phyloP scores from a whole-genome alignment of 305 asterid species.

The Petunia hybrid region DNA sequence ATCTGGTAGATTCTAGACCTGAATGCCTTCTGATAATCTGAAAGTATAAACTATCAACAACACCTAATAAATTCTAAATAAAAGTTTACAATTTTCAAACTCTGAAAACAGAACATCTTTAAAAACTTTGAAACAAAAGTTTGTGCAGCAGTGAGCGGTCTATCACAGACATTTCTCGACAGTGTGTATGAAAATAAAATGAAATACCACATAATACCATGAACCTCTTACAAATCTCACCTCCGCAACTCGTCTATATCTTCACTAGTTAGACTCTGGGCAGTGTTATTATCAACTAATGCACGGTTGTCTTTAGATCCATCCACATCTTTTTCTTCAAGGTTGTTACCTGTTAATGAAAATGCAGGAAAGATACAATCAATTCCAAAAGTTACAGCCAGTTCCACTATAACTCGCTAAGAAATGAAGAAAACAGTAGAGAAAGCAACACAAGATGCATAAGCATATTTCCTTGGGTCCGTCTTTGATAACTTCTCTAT shows the following conservation, averaged over 20 bases:
- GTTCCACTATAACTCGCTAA: neutral
- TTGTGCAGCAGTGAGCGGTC: neutral
- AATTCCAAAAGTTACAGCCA: conserved; percentile 4
- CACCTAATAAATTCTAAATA: neutral
- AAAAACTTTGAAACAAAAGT: neutral
- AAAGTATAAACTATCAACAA: neutral
- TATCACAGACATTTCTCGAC: neutral
- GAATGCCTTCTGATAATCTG: neutral
- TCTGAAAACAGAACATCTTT: neutral
- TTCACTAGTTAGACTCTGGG: conserved; percentile 85
- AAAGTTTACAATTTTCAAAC: neutral
- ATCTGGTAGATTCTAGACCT: neutral
- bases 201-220: neutral
- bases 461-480: conserved; percentile 8
- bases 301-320: conserved; percentile 84
- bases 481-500: neutral
- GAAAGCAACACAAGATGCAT: conserved; percentile 23
- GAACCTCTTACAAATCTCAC: conserved; percentile 41
- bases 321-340: conserved; percentile 51
- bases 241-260: conserved; percentile 81
- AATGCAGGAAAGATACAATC: conserved; percentile 34
- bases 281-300: conserved; percentile 82
- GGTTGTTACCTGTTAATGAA: conserved; percentile 55
- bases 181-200: conserved; percentile 5
- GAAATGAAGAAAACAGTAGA: conserved; percentile 21